These are phyloP conservation scores for Pistacia integerrima DNA, from an alignment of 345 rosid species.

Conservation along the genomic window DNA sequence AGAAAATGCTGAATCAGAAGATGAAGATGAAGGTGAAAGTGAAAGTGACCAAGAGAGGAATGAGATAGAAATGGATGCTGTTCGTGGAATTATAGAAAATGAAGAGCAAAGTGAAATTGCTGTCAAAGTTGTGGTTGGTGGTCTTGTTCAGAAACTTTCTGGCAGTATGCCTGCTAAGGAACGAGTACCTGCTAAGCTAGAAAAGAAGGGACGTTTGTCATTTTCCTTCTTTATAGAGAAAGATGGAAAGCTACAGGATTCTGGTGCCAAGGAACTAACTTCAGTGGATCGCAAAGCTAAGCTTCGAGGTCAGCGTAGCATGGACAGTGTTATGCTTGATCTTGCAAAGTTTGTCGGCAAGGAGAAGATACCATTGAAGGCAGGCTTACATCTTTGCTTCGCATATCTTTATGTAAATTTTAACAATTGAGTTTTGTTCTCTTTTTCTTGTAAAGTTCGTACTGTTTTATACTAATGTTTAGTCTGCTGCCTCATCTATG, in stretches of 20 bases:
- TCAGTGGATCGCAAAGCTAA: slow-evolving; percentile 55
- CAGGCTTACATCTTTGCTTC: slow-evolving; percentile 29
- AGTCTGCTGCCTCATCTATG: slow-evolving; percentile 18
- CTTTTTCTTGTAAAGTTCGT: slow-evolving; percentile 6
- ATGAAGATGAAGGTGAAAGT: slow-evolving; percentile 39
- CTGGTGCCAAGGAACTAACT: slow-evolving; percentile 47
- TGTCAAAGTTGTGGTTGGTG: slow-evolving; percentile 76
- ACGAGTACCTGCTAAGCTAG: slow-evolving; percentile 79
- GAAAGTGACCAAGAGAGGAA: slow-evolving; percentile 59
- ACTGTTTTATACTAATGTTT: slow-evolving; percentile 7
- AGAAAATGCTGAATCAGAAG: slow-evolving; percentile 61
- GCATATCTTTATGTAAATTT: background rate
- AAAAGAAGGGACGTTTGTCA: slow-evolving; percentile 51
- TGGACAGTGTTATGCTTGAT: slow-evolving; percentile 71
- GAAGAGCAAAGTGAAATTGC: slow-evolving; percentile 65
- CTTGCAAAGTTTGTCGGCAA: slow-evolving; percentile 78
- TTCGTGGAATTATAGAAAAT: slow-evolving; percentile 50
- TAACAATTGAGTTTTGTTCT: background rate
- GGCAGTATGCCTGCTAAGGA: slow-evolving; percentile 51
- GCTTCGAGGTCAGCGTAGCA: slow-evolving; percentile 60
- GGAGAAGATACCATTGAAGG: slow-evolving; percentile 94
- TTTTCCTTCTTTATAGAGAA: slow-evolving; percentile 80
- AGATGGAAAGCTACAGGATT: slow-evolving; percentile 42
- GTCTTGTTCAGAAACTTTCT: slow-evolving; percentile 63
- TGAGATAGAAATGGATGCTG: slow-evolving; percentile 54